Conservation (phyloP, 352 stramenopile species). For the Peronospora farinosa region DNA sequence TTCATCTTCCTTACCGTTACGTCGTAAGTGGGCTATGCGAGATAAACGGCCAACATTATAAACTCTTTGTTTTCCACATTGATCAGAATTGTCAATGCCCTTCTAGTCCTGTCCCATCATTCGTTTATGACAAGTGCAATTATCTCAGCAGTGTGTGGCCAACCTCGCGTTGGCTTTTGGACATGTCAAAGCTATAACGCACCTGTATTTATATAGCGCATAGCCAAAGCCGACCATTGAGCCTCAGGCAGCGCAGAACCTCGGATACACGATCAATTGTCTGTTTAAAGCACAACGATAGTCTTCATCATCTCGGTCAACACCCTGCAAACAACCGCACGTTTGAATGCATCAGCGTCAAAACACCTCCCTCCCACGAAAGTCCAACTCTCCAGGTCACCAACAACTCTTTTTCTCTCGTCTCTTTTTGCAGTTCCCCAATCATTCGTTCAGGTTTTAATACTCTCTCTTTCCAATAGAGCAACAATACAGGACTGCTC, state of each 20-base stretch:
- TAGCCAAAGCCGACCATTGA: too few species aligned
- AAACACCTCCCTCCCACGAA: slow-evolving; percentile 18
- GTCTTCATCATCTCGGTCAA: slow-evolving; percentile 13
- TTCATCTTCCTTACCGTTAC: slow-evolving; percentile 65
- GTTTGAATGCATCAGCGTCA: slow-evolving; percentile 18
- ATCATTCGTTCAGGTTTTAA: slow-evolving; percentile 29
- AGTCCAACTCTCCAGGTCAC: slow-evolving; percentile 24
- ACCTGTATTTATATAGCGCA: not conserved
- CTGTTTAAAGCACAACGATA: slow-evolving; percentile 22
- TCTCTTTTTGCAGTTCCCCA: slow-evolving; percentile 21
- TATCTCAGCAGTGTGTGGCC: too few species aligned
- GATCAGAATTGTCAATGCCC: not conserved
- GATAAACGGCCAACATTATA: not conserved
- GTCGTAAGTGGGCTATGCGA: slow-evolving; percentile 24
- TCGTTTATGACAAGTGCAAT: too few species aligned
- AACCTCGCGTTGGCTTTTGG: too few species aligned
- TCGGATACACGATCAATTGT: slow-evolving; percentile 10
- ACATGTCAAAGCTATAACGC: not conserved
- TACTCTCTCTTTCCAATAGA: slow-evolving; percentile 21
- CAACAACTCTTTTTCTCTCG: slow-evolving; percentile 20
- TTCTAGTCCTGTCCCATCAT: slow-evolving; percentile 10
- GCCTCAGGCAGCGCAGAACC: slow-evolving; percentile 11
- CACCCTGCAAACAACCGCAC: slow-evolving; percentile 12
- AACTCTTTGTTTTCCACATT: slow-evolving; percentile 11
- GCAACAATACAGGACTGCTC: slow-evolving; percentile 24